Evolutionary conservation across 768 basidiomycete species (phyloP).

Genomic region (Astraeus odoratus): DNA sequence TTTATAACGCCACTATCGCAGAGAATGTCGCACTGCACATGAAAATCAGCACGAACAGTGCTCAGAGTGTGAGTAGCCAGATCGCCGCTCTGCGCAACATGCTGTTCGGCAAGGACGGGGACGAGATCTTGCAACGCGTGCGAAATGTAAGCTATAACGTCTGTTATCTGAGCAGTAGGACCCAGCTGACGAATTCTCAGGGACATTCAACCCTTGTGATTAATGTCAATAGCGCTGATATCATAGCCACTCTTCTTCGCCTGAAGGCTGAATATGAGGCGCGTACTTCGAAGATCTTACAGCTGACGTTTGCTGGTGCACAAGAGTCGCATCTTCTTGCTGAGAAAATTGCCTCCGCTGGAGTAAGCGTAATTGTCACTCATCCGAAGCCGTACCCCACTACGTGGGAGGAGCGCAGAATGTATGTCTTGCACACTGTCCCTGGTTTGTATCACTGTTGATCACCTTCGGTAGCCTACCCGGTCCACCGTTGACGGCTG

Average conservation of each 20-base stretch:
- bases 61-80: conserved; percentile 57
- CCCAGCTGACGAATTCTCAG: conserved; percentile 20
- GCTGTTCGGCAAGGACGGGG: conserved; percentile 47
- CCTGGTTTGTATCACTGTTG: too few relatives aligned
- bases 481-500: conserved; percentile 59
- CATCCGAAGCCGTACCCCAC: conserved; percentile 56
- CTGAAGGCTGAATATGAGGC: conserved; percentile 65
- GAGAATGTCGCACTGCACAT: conserved; percentile 60
- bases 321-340: conserved; percentile 63
- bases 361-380: conserved; percentile 66
- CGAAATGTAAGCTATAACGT: conserved; percentile 7
- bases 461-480: conserved; percentile 37
- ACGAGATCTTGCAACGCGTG: conserved; percentile 18
- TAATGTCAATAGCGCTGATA: conserved; percentile 61
- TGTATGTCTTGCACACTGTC: conserved; percentile 33
- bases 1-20: conserved; percentile 57
- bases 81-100: conserved; percentile 57
- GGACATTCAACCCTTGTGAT: conserved; percentile 63
- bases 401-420: conserved; percentile 58
- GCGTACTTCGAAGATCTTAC: conserved; percentile 48
- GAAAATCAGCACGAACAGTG: conserved; percentile 34
- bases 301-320: conserved; percentile 57
- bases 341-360: conserved; percentile 55
- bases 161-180: neutral
- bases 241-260: conserved; percentile 62